Evolutionary conservation across 2,329 filamentous ascomycete genomes (phyloP).

Genomic region (Trichothecium roseum): DNA sequence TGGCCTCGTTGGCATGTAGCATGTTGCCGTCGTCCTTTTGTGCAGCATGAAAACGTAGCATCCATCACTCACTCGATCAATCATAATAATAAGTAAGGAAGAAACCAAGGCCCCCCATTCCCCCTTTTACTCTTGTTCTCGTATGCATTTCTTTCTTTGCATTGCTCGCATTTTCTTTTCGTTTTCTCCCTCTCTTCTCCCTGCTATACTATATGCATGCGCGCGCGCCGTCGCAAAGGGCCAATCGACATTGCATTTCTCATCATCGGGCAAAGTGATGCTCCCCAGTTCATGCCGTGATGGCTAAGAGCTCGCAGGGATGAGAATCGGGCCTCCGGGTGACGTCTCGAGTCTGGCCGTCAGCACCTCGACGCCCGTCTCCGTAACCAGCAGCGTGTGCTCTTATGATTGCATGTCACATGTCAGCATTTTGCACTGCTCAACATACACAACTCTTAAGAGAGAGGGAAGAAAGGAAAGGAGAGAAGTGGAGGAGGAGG

Average conservation of each 20-base stretch:
- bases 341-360: constrained; percentile 64
- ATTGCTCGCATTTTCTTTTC: too few species aligned
- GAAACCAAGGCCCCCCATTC: too few species aligned
- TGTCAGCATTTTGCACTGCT: too few species aligned
- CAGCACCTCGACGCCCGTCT: constrained; percentile 70
- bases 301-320: constrained; percentile 32
- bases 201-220: too few species aligned
- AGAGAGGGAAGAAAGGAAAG: not conserved
- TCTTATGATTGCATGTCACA: constrained; percentile 38
- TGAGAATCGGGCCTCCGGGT: constrained; percentile 60
- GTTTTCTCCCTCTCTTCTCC: too few species aligned
- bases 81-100: too few species aligned
- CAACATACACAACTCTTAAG: not conserved
- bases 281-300: not conserved
- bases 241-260: constrained; percentile 8
- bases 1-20: too few species aligned
- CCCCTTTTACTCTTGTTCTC: too few species aligned
- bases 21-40: too few species aligned
- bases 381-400: constrained; percentile 74
- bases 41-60: too few species aligned
- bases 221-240: constrained; percentile 9
- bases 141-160: constrained; percentile 15
- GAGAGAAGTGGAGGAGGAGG: not conserved
- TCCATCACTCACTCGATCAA: too few species aligned
- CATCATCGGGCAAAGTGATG: constrained; percentile 1